phyloP scores from a whole-genome alignment of 2,329 filamentous ascomycete species.

The Peltaster fructicola region DNA sequence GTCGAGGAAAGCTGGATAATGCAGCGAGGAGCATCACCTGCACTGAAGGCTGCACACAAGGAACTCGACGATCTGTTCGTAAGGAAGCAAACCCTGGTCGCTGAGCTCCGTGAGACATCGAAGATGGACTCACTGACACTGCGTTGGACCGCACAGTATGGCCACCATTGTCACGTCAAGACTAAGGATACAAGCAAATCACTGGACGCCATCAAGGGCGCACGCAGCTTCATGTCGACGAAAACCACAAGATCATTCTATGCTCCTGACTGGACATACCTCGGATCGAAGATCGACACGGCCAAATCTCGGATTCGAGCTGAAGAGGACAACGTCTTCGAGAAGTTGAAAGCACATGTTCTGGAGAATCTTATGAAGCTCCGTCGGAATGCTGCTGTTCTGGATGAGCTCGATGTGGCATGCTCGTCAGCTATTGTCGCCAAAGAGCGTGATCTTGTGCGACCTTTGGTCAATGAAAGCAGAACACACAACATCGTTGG shows the following conservation, averaged over 20 bases:
- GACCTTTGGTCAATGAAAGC: conserved; percentile 50
- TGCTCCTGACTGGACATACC: conserved; percentile 61
- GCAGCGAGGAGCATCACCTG: conserved; percentile 46
- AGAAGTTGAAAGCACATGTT: conserved; percentile 54
- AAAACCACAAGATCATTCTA: conserved; percentile 77
- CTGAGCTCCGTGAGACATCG: conserved; percentile 43
- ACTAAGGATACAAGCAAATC: conserved; percentile 48
- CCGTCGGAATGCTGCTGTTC: conserved; percentile 71
- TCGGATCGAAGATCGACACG: conserved; percentile 67
- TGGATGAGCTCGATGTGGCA: conserved; percentile 84
- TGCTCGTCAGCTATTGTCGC: conserved; percentile 73
- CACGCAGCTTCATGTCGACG: conserved; percentile 51
- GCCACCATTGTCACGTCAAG: conserved; percentile 81
- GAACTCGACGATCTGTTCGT: conserved; percentile 42
- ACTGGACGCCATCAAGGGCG: conserved; percentile 25
- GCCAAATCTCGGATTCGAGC: conserved; percentile 57
- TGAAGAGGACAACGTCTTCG: conserved; percentile 72
- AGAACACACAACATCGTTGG: conserved; percentile 60
- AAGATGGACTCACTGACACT: conserved; percentile 45
- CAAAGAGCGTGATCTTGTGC: conserved; percentile 50
- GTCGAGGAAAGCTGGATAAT: conserved; percentile 43
- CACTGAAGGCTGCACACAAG: conserved; percentile 48
- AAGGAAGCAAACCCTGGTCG: conserved; percentile 44
- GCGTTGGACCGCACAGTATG: conserved; percentile 71
- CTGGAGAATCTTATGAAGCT: conserved; percentile 70